Base-by-base conservation (phyloP, 2,329 filamentous ascomycete genomes). In the Paraphoma sp. region DNA sequence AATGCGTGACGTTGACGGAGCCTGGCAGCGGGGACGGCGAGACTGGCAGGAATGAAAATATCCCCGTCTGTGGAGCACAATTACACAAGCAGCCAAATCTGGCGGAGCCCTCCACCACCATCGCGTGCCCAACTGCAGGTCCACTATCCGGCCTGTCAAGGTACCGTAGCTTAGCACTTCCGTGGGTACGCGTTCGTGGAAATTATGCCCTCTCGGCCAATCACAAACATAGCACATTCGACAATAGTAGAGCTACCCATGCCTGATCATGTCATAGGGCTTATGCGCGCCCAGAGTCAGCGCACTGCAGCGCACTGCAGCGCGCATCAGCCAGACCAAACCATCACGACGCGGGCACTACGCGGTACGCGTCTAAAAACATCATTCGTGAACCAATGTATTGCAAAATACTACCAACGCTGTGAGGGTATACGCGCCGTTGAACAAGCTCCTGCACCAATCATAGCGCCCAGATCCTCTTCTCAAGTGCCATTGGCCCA, bases 401-500 rank as follows among this genome's bases (percentile, higher is more conserved):
- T 68, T 68, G 12, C 17, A 48, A 46, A 62, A 57, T 49, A 51
- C 33, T 48, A 40, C 18, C 53, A 48, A 45, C 53, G 48, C 40
- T 41, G 29, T 43, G 45, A 50, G 58, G 57, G 52, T 62, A 56
- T 55, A 52, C 30, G 56, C 54, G 47, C 60, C 59, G 36, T 56
- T 53, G 41, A 42, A 38, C 53, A 60, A 45, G 50, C 48, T 59
- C 54, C 53, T 63, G 45, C 52, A 53, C 70, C 57, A 72, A 73
- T 72, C 67, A 72, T 48, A 55, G 45, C 50, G 49, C 18, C 54
- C 53, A 58, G 50, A 16, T 54, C 61, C 57, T 52, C 47, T 56
- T 51, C 49, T 11, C 17, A 60, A 56, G 18, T 45, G 43, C 56
- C 55, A 76, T 75, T 76, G 69, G 73, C 54, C 61, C 28, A 46